phyloP scores from a whole-genome alignment of 352 stramenopile genomes.

The Pythium phragmiticola region DNA sequence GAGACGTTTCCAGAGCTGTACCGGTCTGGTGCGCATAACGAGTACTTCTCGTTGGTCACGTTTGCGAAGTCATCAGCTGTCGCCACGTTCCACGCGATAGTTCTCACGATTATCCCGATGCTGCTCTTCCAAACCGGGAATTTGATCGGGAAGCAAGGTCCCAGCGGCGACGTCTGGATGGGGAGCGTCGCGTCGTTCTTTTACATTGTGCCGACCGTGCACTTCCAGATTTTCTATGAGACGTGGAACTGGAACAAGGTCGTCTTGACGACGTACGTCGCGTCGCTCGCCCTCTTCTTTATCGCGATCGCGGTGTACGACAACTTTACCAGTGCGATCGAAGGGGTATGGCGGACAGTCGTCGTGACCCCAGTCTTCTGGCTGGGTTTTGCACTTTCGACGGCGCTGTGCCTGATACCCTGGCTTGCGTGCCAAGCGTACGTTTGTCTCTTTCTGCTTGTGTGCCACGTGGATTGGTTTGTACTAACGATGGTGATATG shows the following conservation, averaged over 20 bases:
- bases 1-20: conserved; percentile 77
- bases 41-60: conserved; percentile 60
- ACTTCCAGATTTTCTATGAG: conserved; percentile 82
- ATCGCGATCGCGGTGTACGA: conserved; percentile 57
- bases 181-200: conserved; percentile 93
- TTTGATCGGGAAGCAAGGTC: conserved; percentile 47
- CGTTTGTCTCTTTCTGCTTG: conserved; percentile 15
- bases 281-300: conserved; percentile 56
- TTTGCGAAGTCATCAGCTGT: conserved; percentile 40
- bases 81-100: conserved; percentile 55
- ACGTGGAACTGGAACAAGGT: conserved; percentile 78
- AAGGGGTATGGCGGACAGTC: conserved; percentile 46
- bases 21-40: conserved; percentile 49
- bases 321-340: conserved; percentile 38
- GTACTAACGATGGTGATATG: not conserved
- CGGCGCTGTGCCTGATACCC: conserved; percentile 49
- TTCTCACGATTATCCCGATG: conserved; percentile 61
- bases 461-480: not conserved
- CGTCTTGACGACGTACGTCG: conserved; percentile 37
- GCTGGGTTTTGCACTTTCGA: conserved; percentile 52
- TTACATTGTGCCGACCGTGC: conserved; percentile 92
- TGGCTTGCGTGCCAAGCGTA: conserved; percentile 72
- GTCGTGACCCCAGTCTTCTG: conserved; percentile 48
- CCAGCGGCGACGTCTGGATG: conserved; percentile 69
- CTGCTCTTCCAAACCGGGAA: conserved; percentile 49